phyloP scores from a whole-genome alignment of 164 flowering plant species.

The Dillenia turbinata region DNA sequence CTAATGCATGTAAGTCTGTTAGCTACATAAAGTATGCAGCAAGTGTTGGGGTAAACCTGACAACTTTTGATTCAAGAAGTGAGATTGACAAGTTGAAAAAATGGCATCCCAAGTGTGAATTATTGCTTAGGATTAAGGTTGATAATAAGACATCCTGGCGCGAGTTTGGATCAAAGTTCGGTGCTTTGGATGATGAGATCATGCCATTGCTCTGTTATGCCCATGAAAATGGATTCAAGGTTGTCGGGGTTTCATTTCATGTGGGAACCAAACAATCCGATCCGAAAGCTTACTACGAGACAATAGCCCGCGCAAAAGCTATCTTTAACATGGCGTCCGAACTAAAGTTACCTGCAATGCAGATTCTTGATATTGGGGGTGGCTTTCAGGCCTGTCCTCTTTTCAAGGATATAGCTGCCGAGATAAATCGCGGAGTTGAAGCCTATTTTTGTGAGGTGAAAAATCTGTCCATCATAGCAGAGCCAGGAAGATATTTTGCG shows the following conservation, averaged over 20 bases:
- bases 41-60: background rate
- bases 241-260: no score
- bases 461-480: background rate
- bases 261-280: background rate
- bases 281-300: background rate
- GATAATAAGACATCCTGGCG: background rate
- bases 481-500: conserved; percentile 10
- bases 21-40: conserved; percentile 8
- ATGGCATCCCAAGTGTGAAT: conserved; percentile 2
- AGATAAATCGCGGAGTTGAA: background rate
- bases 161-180: background rate
- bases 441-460: background rate
- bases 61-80: conserved; percentile 4
- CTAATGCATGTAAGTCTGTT: conserved; percentile 9
- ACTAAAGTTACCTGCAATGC: background rate
- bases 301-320: background rate
- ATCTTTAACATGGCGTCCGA: background rate
- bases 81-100: conserved; percentile 10
- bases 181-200: no score
- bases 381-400: conserved; percentile 2
- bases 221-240: no score
- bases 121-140: background rate
- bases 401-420: background rate
- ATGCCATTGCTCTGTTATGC: no score
- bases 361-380: conserved; percentile 8